phyloP scores from a whole-genome alignment of 805 yeast species.

The Pachysolen tannophilus region DNA sequence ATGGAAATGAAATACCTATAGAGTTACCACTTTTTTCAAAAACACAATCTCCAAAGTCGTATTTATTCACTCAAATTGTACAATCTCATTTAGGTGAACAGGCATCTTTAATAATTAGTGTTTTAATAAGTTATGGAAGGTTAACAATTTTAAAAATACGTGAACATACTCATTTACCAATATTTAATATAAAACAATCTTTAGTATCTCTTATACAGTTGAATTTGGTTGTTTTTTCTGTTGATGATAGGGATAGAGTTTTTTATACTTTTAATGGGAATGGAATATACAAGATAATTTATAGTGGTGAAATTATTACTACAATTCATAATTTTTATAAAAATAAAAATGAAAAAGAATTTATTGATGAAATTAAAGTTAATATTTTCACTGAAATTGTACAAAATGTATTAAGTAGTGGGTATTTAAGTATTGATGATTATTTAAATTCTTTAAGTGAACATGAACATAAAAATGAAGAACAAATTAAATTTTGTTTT shows the following conservation, averaged over 20 bases:
- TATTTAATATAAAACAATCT: conserved; percentile 47
- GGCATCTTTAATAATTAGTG: conserved; percentile 55
- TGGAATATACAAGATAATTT: conserved; percentile 57
- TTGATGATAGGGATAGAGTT: conserved; percentile 28
- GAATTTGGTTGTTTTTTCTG: conserved; percentile 65
- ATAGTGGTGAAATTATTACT: conserved; percentile 69
- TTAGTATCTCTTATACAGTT: conserved; percentile 75
- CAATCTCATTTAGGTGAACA: conserved; percentile 61
- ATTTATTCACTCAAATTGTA: conserved; percentile 44
- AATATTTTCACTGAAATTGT: conserved; percentile 62
- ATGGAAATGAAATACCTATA: conserved; percentile 10
- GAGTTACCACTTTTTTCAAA: conserved; percentile 28
- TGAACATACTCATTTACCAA: conserved; percentile 36
- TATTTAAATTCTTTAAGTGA: conserved; percentile 26
- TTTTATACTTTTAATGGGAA: conserved; percentile 55
- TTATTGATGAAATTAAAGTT: conserved; percentile 30
- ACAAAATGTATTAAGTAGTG: conserved; percentile 63
- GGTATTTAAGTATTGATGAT: conserved; percentile 54
- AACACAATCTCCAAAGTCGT: conserved; percentile 57
- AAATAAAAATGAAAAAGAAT: too few relatives aligned
- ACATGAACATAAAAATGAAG: conserved; percentile 15
- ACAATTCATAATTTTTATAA: conserved; percentile 35
- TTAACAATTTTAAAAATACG: conserved; percentile 48
- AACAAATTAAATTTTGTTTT: conserved; percentile 30
- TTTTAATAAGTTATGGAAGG: conserved; percentile 62